phyloP scores from a whole-genome alignment of 306 rosid genomes.

The Citrullus amarus region DNA sequence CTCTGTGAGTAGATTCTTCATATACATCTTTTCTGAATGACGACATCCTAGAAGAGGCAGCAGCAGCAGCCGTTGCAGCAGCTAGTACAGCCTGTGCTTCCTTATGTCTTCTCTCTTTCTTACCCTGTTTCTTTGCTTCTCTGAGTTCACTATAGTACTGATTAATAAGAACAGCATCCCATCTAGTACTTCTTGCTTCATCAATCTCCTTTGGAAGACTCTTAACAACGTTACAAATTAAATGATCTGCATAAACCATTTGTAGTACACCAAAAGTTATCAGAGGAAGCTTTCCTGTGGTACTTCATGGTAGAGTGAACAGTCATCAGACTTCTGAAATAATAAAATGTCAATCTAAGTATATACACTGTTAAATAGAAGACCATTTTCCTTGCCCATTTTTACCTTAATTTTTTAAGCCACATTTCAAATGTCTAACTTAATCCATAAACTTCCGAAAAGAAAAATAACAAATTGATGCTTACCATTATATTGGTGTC shows the following conservation, averaged over 20 bases:
- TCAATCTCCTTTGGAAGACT: constrained; percentile 74
- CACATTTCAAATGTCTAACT: not conserved
- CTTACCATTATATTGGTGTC: not conserved
- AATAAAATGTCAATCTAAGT: not conserved
- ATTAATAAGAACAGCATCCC: constrained; percentile 82
- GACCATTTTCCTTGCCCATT: not conserved
- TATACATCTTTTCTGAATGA: constrained; percentile 72
- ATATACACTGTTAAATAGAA: not conserved
- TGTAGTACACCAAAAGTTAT: not conserved
- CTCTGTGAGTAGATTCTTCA: constrained; percentile 57
- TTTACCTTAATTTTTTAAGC: not conserved
- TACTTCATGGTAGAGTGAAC: not conserved
- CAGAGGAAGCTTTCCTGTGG: not conserved
- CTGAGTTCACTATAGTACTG: constrained; percentile 64
- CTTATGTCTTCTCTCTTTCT: constrained; percentile 85
- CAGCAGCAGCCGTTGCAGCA: constrained; percentile 98
- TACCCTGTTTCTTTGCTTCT: constrained; percentile 95
- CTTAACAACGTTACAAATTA: constrained; percentile 45
- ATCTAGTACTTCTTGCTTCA: constrained; percentile 41
- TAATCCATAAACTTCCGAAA: not conserved
- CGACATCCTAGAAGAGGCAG: constrained; percentile 81
- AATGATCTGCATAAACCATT: constrained; percentile 40
- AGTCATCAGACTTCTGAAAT: not conserved
- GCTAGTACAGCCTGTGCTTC: constrained; percentile 98
- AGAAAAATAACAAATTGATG: not conserved